Evolutionary conservation across 306 rosid genomes (phyloP).

Genomic region (Quercus robur): DNA sequence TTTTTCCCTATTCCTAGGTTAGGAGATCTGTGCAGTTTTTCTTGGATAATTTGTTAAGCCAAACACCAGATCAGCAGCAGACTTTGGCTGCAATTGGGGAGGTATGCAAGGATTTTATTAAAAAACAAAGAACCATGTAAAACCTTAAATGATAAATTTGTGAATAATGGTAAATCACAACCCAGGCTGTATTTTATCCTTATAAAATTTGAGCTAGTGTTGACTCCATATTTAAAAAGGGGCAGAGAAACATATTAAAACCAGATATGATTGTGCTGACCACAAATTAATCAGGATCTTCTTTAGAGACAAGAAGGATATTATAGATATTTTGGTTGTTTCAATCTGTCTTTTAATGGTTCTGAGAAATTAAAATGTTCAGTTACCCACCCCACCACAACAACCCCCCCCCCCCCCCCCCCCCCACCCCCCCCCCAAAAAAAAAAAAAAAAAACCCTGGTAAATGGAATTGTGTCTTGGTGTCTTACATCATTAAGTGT

Average conservation of each 20-base stretch:
- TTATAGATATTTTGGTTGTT: not conserved
- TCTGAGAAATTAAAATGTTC: no score
- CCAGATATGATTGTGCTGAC: not conserved
- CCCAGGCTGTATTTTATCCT: no score
- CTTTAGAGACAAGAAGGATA: not conserved
- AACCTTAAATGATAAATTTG: not conserved
- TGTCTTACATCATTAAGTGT: not conserved
- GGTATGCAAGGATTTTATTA: slow-evolving; percentile 36
- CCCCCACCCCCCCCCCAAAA: no score
- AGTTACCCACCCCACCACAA: no score
- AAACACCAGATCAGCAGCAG: slow-evolving; percentile 65
- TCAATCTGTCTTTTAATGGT: no score
- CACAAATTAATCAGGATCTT: not conserved
- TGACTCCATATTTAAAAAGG: no score
- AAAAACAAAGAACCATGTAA: not conserved
- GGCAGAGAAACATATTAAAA: no score
- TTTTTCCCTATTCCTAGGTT: slow-evolving; percentile 39
- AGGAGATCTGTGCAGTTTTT: slow-evolving; percentile 81
- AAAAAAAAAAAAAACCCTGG: not conserved
- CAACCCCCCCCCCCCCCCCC: rapidly evolving
- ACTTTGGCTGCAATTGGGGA: slow-evolving; percentile 80
- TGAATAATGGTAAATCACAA: no score
- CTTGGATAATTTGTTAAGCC: slow-evolving; percentile 61
- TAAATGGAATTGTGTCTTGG: slow-evolving; percentile 2
- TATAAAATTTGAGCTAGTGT: no score